These are phyloP conservation scores for Carpinus viminea DNA, from an alignment of 306 rosid genomes.

Conservation along the genomic window DNA sequence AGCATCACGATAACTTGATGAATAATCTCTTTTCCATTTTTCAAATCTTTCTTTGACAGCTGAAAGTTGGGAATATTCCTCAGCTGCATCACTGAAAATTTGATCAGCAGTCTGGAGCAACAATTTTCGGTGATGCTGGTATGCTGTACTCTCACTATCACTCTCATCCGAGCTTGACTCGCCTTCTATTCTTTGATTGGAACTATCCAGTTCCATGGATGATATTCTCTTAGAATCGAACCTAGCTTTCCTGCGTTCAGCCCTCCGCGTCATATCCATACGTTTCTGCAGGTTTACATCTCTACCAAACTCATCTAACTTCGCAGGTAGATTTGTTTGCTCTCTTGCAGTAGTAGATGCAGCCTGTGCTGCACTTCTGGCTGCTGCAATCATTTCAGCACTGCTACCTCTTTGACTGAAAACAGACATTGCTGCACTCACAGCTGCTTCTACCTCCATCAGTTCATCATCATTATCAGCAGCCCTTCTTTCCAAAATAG, in stretches of 20 bases:
- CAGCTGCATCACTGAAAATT: conserved; percentile 86
- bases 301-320: conserved; percentile 90
- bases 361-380: conserved; percentile 78
- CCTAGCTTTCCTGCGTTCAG: conserved; percentile 49
- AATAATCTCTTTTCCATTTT: conserved; percentile 81
- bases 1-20: conserved; percentile 73
- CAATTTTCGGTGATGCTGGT: conserved; percentile 56
- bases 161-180: conserved; percentile 98
- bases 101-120: conserved; percentile 83
- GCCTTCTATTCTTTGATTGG: conserved; percentile 71
- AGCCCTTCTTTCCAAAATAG: conserved; percentile 68
- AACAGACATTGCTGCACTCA: conserved; percentile 71
- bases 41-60: conserved; percentile 80
- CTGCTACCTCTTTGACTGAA: conserved; percentile 67
- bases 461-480: conserved; percentile 77
- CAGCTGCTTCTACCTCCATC: conserved; percentile 82
- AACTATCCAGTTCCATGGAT: conserved; percentile 60
- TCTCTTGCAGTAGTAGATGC: conserved; percentile 70
- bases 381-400: conserved; percentile 54
- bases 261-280: conserved; percentile 68
- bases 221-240: conserved; percentile 50
- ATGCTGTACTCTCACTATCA: conserved; percentile 77
- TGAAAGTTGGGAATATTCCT: conserved; percentile 78
- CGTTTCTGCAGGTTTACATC: conserved; percentile 88
- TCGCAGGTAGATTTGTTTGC: conserved; percentile 69